These are phyloP conservation scores for Paecilomyces variotii DNA, from an alignment of 2,329 filamentous ascomycete species.

Conservation along the genomic window DNA sequence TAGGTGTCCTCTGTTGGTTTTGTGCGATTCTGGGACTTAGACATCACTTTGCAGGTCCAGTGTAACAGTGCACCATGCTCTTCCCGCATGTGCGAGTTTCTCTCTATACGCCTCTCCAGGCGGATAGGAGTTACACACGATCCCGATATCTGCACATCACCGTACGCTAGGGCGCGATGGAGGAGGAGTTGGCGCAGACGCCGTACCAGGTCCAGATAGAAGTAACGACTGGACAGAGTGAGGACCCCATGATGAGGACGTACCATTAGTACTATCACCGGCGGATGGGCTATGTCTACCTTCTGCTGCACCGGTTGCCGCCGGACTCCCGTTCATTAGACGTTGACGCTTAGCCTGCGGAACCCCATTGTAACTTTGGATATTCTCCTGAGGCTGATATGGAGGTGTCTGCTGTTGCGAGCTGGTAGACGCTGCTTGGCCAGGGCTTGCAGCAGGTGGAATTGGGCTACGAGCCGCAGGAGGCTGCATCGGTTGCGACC, in stretches of 20 bases:
- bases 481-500: not conserved
- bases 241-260: conserved; percentile 7
- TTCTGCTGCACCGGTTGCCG: conserved; percentile 2
- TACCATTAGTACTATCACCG: not conserved
- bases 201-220: conserved; percentile 13
- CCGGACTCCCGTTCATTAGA: conserved; percentile 24
- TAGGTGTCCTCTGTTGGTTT: not conserved
- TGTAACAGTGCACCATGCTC: not conserved
- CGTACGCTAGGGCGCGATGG: conserved; percentile 7
- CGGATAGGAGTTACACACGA: not conserved
- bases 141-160: not conserved
- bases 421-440: not conserved
- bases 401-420: conserved; percentile 20
- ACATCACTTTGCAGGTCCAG: not conserved
- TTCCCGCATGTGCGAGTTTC: not conserved
- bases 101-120: not conserved
- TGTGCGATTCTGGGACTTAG: not conserved
- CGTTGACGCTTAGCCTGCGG: conserved; percentile 27
- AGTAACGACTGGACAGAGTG: conserved; percentile 11
- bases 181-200: conserved; percentile 18
- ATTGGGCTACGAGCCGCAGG: conserved; percentile 7
- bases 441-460: conserved; percentile 6
- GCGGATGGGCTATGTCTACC: conserved; percentile 1
- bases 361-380: conserved; percentile 10
- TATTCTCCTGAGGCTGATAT: conserved; percentile 19